Evolutionary conservation across 2,329 filamentous ascomycete species (phyloP), one percentile per base, ranked within the genome.

Genomic region (Thelonectria blattea): DNA sequence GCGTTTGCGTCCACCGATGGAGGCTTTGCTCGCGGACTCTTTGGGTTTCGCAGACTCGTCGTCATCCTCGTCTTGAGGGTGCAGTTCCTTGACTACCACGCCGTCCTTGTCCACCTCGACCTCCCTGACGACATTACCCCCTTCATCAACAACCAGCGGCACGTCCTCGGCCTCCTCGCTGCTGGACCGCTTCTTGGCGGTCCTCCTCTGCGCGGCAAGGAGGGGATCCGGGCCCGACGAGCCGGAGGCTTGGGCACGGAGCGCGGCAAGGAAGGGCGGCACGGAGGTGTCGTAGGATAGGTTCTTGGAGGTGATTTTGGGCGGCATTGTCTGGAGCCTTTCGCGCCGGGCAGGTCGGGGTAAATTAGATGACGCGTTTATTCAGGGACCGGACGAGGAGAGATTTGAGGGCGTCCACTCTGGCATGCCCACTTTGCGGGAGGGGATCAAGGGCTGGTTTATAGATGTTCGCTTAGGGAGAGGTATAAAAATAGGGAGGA

Each of bases 161-260:
- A 83, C 88, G 73, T 94, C 91, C 67, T 94, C 91, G 12, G 89
- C 90, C 61, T 92, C 87, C 42, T 88, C 88, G 66, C 89, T 87
- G 60, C 79, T 85, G 15, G 84, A 85, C 37, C 81, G 82, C 76
- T 79, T 84, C 77, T 80, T 84, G 59, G 70, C 75, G 50, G 81
- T 78, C n/a, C 84, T 78, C 2, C 83, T 77, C 17, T 78, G 79
- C 6, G 76, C 78, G 1, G 83, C 79, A 39, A 85, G 77, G 43
- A 85, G 77, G 5, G 83, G 81, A 57, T 86, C 82, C 67, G 85
- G 78, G 39, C 83, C 76, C 75, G 80, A 72, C 80, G 74, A 70
- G 75, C 76, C 74, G 72, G 81, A 71, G 78, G 75, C 72, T 74
- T 86, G 76, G 66, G 84, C 80, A 78, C 83, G 81, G 22, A 88